These are phyloP conservation scores for Eucalyptus cloeziana DNA, from an alignment of 345 rosid genomes.

Conservation along the genomic window DNA sequence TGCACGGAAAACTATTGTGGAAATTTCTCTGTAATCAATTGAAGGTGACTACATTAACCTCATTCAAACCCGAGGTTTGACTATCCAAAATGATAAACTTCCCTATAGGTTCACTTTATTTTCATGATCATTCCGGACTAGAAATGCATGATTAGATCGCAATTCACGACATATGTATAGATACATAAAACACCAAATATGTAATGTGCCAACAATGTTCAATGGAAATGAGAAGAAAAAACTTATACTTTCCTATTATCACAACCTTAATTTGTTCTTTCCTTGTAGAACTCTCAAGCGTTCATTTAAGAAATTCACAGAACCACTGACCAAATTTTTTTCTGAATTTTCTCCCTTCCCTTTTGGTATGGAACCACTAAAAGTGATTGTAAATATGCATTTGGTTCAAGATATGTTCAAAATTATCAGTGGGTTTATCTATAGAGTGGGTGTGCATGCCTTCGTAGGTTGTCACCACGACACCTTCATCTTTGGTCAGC, in stretches of 20 bases:
- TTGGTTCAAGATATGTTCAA: slow-evolving; percentile 23
- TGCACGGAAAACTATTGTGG: not conserved
- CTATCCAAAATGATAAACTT: not conserved
- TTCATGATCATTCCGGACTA: not conserved
- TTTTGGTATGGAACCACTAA: not conserved
- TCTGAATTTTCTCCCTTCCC: not conserved
- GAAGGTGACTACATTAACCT: not conserved
- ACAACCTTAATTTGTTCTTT: not conserved
- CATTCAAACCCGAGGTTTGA: not conserved
- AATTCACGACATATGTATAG: not conserved
- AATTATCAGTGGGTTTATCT: slow-evolving; percentile 16
- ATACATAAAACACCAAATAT: not conserved
- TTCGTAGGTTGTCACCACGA: slow-evolving; percentile 24
- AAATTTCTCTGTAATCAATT: not conserved
- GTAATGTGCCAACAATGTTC: not conserved
- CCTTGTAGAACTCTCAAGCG: not conserved
- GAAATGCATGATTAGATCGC: not conserved
- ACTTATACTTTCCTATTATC: not conserved
- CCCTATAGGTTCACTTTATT: not conserved
- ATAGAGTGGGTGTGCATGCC: slow-evolving; percentile 19
- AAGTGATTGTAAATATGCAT: slow-evolving; percentile 24
- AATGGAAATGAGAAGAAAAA: not conserved
- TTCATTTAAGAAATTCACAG: not conserved
- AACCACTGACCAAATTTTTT: not conserved
- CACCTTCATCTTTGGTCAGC: slow-evolving; percentile 17